Conservation (phyloP, 768 basidiomycete species). For the Termitomyces sp. region DNA sequence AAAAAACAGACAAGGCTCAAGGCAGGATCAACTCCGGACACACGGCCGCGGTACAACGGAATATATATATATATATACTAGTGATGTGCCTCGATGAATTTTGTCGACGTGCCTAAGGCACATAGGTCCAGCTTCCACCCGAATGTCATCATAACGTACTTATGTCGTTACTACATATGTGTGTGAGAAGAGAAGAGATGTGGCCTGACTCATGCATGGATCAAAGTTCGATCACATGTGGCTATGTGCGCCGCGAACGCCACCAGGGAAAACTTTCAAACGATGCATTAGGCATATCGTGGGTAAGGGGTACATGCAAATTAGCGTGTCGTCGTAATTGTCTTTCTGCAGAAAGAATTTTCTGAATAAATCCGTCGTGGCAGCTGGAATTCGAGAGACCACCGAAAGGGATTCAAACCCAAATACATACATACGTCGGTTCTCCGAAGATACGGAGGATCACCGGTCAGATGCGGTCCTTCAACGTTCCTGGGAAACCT, state of each 20-base stretch:
- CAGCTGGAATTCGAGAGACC: neutral
- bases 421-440: neutral
- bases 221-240: neutral
- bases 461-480: neutral
- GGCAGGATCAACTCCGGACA: no score
- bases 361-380: neutral
- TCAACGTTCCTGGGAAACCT: neutral
- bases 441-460: neutral
- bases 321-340: neutral
- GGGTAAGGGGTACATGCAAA: neutral
- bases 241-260: neutral
- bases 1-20: no score
- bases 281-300: neutral
- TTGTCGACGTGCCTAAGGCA: no score
- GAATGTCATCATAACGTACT: no score
- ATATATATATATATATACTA: no score
- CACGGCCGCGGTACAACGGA: no score
- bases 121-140: no score
- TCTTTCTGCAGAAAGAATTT: neutral
- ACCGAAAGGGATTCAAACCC: neutral
- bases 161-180: no score
- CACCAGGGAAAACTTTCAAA: neutral
- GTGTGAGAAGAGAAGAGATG: no score
- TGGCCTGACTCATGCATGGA: neutral
- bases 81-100: no score